A percentile compares a stretch with the other conserved stretches of the same genome.
Conservation (phyloP, 257 asterid species). For the Solanum lignicaule region DNA sequence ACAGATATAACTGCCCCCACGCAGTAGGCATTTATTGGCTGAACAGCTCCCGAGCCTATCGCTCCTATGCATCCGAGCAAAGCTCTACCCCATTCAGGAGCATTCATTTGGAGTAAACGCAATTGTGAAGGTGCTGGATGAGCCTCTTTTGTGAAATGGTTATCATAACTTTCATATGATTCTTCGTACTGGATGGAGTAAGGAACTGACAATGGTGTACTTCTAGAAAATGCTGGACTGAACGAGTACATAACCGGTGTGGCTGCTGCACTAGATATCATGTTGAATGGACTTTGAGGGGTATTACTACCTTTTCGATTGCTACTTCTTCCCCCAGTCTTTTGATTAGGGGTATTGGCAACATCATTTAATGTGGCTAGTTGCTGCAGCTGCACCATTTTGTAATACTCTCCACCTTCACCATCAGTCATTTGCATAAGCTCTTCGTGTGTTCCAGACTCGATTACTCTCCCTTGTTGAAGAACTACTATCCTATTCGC, state of each 20-base stretch:
- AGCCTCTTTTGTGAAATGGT: constrained; percentile 3
- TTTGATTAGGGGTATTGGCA: constrained; percentile 8
- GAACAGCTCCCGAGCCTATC: constrained; percentile 59
- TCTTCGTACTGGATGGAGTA: constrained; percentile 54
- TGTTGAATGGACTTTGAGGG: constrained; percentile 52
- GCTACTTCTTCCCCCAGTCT: constrained; percentile 20
- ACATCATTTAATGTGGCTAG: constrained; percentile 19
- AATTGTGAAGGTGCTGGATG: constrained; percentile 49
- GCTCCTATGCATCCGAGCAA: constrained; percentile 67
- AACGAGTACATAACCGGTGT: constrained; percentile 54
- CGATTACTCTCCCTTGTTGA: constrained; percentile 47
- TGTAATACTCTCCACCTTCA: constrained; percentile 46
- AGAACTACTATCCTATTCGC: constrained; percentile 46
- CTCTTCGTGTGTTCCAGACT: constrained; percentile 58
- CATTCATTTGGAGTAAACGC: constrained; percentile 58
- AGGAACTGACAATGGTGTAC: constrained; percentile 43
- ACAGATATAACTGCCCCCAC: constrained; percentile 55
- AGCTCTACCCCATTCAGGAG: constrained; percentile 54
- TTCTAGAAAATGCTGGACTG: constrained; percentile 68
- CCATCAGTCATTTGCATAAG: constrained; percentile 40
- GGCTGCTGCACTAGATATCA: constrained; percentile 42
- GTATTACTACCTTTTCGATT: constrained; percentile 10
- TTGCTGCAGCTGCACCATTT: constrained; percentile 56
- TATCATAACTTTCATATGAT: constrained; percentile 43
- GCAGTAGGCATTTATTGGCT: constrained; percentile 54